A percentile compares a stretch with the other conserved stretches of the same genome.
Evolutionary conservation across 2,329 filamentous ascomycete genomes (phyloP).

Genomic region (Zalaria sp.): DNA sequence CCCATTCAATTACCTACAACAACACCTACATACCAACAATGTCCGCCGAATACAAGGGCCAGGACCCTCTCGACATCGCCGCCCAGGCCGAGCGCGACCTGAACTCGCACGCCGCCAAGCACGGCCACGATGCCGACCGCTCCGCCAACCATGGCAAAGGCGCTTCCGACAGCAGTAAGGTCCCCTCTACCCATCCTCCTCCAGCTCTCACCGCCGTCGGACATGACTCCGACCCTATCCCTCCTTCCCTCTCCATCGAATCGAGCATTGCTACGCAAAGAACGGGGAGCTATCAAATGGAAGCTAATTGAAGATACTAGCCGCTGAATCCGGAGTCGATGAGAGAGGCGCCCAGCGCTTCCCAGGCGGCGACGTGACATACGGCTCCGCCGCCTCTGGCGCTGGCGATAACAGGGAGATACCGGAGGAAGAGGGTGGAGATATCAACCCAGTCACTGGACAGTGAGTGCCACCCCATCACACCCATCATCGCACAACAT

Average conservation of each 20-base stretch:
- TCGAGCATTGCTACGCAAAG: too few relatives aligned
- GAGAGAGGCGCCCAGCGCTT: slow-evolving; percentile 25
- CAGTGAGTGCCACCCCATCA: slow-evolving; percentile 14
- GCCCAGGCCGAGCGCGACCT: slow-evolving; percentile 34
- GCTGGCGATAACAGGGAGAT: slow-evolving; percentile 34
- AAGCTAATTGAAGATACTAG: slow-evolving; percentile 12
- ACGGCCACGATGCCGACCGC: slow-evolving; percentile 15
- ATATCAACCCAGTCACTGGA: slow-evolving; percentile 24
- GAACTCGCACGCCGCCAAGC: slow-evolving; percentile 27
- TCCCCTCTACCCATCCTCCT: slow-evolving; percentile 1
- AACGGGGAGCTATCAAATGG: too few relatives aligned
- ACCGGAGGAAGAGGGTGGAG: slow-evolving; percentile 31
- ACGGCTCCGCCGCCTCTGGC: slow-evolving; percentile 29
- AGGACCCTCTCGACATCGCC: slow-evolving; percentile 29
- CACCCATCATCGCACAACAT: not conserved
- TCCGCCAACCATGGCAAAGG: slow-evolving; percentile 9
- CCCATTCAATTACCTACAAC: slow-evolving; percentile 4
- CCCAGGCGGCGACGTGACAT: slow-evolving; percentile 28
- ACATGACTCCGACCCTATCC: not conserved
- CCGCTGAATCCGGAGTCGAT: slow-evolving; percentile 33
- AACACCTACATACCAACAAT: slow-evolving; percentile 13
- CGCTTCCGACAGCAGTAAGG: slow-evolving; percentile 24
- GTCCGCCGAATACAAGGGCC: slow-evolving; percentile 27
- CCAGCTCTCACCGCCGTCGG: not conserved
- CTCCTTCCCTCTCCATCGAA: too few relatives aligned